Evolutionary conservation across 106 monocot genomes (phyloP).

Genomic region (Acorus gramineus): DNA sequence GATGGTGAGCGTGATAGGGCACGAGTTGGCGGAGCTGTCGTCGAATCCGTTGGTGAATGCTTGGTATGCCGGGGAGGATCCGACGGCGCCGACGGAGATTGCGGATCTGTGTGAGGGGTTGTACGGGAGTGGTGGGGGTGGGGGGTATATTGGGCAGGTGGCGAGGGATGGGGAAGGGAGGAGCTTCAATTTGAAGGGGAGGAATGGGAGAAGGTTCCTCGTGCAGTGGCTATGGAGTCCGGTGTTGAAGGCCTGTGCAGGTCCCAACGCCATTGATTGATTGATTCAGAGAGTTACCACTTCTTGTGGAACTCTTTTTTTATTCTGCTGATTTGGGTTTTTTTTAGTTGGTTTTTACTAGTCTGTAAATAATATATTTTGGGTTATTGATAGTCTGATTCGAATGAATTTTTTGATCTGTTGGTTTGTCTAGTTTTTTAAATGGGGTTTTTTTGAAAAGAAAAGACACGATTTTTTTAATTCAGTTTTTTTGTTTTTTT

Average conservation of each 20-base stretch:
- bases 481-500: too few species aligned
- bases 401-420: too few species aligned
- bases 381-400: too few species aligned
- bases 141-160: conserved; percentile 61
- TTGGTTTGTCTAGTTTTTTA: too few species aligned
- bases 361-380: too few species aligned
- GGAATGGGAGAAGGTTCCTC: conserved; percentile 38
- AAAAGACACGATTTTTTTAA: too few species aligned
- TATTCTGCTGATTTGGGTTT: too few species aligned
- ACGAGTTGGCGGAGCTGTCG: conserved; percentile 70
- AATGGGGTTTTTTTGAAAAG: too few species aligned
- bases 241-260: conserved; percentile 35
- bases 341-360: too few species aligned
- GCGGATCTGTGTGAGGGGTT: conserved; percentile 72
- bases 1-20: conserved; percentile 65
- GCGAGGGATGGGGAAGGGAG: conserved; percentile 31
- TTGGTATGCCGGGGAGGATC: conserved; percentile 83
- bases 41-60: conserved; percentile 66
- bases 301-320: too few species aligned
- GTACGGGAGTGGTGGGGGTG: conserved; percentile 62
- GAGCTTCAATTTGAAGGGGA: conserved; percentile 45
- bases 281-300: too few species aligned
- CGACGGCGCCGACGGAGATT: conserved; percentile 68
- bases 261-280: conserved; percentile 53
- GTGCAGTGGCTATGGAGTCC: conserved; percentile 75